Base-by-base conservation (phyloP, 345 rosid species). In the Triadica sebifera region DNA sequence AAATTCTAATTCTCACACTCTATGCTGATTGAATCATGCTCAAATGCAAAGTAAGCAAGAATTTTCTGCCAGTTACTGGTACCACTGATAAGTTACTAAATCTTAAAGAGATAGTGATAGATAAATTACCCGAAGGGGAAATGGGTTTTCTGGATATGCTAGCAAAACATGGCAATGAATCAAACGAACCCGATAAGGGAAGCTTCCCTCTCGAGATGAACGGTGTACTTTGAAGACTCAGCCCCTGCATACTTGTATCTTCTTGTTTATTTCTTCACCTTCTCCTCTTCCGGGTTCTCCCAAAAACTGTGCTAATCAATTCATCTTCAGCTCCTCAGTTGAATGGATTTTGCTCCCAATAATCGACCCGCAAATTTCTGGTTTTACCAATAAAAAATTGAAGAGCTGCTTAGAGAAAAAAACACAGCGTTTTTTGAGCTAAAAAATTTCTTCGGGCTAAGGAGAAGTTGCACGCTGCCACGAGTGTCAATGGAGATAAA, bases 131-230 rank as follows among this genome's bases (percentile, higher is more conserved):
- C 24, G 89, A 83, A 72, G 80, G 65, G 45, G 82, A 81, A 47
- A 68, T 55, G 77, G 78, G 75, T 61, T 69, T 76, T 71, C 66
- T 83, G n/a, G 88, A 83, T 50, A 62, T 69, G 70, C 75, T 69
- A 25, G 83, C 82, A 69, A 75, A 65, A 84, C 78, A 79, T 43
- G 92, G 89, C 16, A 92, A 75, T 11, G 91, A 89, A 66, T 87
- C 87, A 61, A 83, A 82, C n/a, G 80, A 22, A 76, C 78, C 75
- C 67, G 86, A 72, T 52, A 85, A 80, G 4, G 91, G 90, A 81
- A 84, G 83, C 79, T 82, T 88, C 75, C 79, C 80, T 62, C 83
- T 64, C 12, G 94, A 81, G 79, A 60, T 78, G 63, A 80, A 59
- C 16, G 81, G 71, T 38, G 87, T 77, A 51, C 75, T 84, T 17